Base-by-base conservation (phyloP, 2,329 filamentous ascomycete genomes). In the Ambrosiella xylebori region DNA sequence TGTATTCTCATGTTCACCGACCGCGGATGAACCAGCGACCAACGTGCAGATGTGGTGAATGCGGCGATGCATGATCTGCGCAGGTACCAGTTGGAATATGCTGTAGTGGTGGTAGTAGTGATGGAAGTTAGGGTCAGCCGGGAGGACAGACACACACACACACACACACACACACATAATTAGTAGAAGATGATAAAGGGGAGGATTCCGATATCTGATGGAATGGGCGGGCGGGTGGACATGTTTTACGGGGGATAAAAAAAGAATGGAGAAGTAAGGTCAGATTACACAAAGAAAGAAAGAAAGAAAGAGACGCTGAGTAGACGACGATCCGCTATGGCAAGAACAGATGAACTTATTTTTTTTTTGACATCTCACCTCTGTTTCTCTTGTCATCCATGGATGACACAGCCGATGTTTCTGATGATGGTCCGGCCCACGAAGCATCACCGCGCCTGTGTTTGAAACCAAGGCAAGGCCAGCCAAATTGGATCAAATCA, bases 71-170 rank as follows among this genome's bases (percentile, higher is more conserved):
- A 53, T 38, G 51, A 53, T 53, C 5, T 13, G 51, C 51, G 51
- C 51, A 53, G 51, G 51, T 53, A 53, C 51, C 51, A 53, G n/a
- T 3, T 38, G n/a, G 44, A 47, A 47, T 17, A 53, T 19, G 37
- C 35, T 53, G 35, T 2, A 3, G 9, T 9, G 39, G n/a, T 41
- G 39, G n/a, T 19, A 1, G 19, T 19, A 3, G 19, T 19, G 19
- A 19, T 19, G 3, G 19, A 19, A 19, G 19, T 19, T 19, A 19
- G 19, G 19, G 19, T 3, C 19, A 19, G 19, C 3, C 19, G 19
- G 19, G 19, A 3, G 19, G 19, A 19, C 19, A 19, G 19, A 19
- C 19, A 19, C 19, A 19, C 19, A 19, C 19, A 19, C 19, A 19
- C 19, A 19, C 3, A 19, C 3, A 19, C 3, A 19, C 19, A 19